Conservation (phyloP, 352 stramenopile species). For the Phytophthora pini region DNA sequence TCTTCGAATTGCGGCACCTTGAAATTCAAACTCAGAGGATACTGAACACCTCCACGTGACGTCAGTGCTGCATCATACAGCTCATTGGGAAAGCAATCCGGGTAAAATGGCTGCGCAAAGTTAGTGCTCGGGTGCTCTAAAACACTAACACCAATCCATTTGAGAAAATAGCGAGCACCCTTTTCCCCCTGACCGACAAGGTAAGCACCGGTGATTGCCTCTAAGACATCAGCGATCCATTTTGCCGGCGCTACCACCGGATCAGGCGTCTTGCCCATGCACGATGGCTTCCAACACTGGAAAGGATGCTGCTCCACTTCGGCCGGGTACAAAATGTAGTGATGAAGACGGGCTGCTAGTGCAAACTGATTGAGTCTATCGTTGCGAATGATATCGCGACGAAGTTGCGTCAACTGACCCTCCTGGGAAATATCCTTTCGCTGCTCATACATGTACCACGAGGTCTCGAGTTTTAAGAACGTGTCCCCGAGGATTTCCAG, state of each 20-base stretch:
- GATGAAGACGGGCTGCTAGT: conserved; percentile 58
- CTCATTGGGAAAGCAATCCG: conserved; percentile 72
- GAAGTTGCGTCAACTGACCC: conserved; percentile 74
- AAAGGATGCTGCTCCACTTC: conserved; percentile 87
- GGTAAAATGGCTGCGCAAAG: conserved; percentile 66
- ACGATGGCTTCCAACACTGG: conserved; percentile 88
- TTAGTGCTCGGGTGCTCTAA: conserved; percentile 43
- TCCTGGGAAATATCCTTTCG: conserved; percentile 76
- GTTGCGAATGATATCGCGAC: conserved; percentile 88
- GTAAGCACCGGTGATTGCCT: conserved; percentile 85
- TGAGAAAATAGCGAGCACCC: conserved; percentile 77
- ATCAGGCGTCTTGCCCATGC: conserved; percentile 83
- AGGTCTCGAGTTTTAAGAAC: conserved; percentile 87
- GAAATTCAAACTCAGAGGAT: conserved; percentile 56
- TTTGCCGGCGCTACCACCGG: conserved; percentile 77
- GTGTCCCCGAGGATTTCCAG: conserved; percentile 87
- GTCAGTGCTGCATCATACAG: conserved; percentile 50
- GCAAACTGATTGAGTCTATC: conserved; percentile 83
- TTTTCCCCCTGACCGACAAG: conserved; percentile 73
- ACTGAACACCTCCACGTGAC: conserved; percentile 22
- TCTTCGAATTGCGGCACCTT: conserved; percentile 65
- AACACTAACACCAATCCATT: conserved; percentile 78
- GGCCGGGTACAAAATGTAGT: conserved; percentile 82
- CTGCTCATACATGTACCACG: conserved; percentile 85
- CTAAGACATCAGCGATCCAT: conserved; percentile 87